Base-by-base conservation (phyloP, 306 rosid species). In the Gastrolobium villosum region DNA sequence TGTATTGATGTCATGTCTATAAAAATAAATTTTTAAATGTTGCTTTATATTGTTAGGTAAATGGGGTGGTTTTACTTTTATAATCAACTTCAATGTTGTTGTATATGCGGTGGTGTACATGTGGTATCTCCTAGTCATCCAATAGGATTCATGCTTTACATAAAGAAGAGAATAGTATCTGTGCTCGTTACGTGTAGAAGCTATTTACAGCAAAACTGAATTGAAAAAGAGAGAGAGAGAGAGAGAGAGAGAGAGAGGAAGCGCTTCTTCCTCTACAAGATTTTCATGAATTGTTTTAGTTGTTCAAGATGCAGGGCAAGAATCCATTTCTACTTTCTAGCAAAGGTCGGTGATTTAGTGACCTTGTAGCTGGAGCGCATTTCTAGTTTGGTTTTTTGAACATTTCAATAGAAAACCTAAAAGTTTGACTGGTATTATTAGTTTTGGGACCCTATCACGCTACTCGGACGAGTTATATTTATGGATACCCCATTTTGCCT, bases 271-370 rank as follows among this genome's bases (percentile, higher is more conserved):
- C 39, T n/a, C 35, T 62, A 20, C 26, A 20, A 20, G n/a, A 10
- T 62, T 62, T 75, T 63, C 1, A 4, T 53, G 41, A 30, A 26
- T 60, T 52, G 75, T 65, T 66, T 53, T 53, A 65, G 66, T 32
- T 31, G 69, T 67, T 61, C 68, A 54, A 67, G 61, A 67, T 55
- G 4, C 4, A 5, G 49, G 69, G 7, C 11, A 31, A 43, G 35
- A 46, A 46, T 75, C 71, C 79, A 61, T 62, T 34, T 49, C 34
- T 37, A 49, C 36, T 62, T 61, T 61, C 37, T 11, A 62, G 28
- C 72, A 1, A 14, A 41, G 52, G 75, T 56, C 68, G 75, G 75
- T 67, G 81, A 5, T 37, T 37, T 55, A 2, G 40, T 37, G 9
- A 63, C 30, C 71, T 36, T 63, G 64, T 15, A 49, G 31, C 2